phyloP scores from a whole-genome alignment of 2,329 filamentous ascomycete species.

The Sarocladium brachiariae region DNA sequence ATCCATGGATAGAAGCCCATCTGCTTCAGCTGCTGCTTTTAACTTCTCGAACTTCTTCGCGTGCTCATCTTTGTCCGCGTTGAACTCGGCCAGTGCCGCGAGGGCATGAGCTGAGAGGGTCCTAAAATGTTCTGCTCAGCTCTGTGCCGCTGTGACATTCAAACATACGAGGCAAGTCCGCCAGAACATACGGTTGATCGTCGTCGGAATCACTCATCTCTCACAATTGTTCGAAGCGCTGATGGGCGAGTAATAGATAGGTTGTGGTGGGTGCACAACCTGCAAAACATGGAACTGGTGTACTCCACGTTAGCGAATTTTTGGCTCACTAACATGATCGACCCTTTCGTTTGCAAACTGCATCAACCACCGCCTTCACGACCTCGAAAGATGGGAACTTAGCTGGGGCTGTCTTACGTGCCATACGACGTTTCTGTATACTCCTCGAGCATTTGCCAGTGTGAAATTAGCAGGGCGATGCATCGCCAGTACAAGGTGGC shows the following conservation, averaged over 20 bases:
- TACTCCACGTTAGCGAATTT: background rate
- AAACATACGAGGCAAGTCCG: background rate
- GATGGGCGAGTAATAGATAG: background rate
- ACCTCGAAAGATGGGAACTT: too few species aligned
- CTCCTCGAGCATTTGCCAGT: too few species aligned
- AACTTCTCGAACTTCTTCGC: slow-evolving; percentile 62
- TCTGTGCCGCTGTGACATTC: background rate
- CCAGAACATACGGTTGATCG: background rate
- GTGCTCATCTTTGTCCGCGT: slow-evolving; percentile 62
- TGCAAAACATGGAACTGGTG: too few species aligned
- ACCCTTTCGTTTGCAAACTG: too few species aligned
- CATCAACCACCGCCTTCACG: too few species aligned
- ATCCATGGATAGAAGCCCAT: slow-evolving; percentile 51
- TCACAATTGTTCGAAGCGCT: background rate
- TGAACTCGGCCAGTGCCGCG: slow-evolving; percentile 66
- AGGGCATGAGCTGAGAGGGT: slow-evolving; percentile 60
- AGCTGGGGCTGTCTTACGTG: too few species aligned
- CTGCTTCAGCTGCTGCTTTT: slow-evolving; percentile 52
- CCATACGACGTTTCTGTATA: too few species aligned
- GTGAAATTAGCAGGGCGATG: too few species aligned
- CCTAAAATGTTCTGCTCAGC: slow-evolving; percentile 15
- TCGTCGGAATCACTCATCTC: slow-evolving; percentile 4
- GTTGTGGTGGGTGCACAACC: too few species aligned
- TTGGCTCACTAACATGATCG: too few species aligned
- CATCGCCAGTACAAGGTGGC: too few species aligned